These are phyloP conservation scores for Chaetomium tenue DNA, from an alignment of 495 filamentous ascomycete species.

Conservation along the genomic window DNA sequence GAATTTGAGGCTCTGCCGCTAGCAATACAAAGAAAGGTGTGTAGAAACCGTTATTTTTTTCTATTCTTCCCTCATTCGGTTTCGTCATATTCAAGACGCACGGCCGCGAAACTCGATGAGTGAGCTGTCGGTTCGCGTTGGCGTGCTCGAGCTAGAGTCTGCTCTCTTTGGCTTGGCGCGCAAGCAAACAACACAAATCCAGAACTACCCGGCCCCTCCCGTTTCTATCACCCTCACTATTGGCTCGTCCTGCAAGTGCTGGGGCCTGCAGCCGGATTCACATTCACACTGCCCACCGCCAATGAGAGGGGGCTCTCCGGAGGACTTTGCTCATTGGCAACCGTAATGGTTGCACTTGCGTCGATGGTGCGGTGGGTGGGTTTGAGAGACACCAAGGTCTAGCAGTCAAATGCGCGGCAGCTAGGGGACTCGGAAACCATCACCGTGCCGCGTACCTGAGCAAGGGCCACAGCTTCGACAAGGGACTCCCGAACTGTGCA, in stretches of 20 bases:
- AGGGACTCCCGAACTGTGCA: neutral
- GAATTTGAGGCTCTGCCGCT: constrained; percentile 55
- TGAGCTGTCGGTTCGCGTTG: constrained; percentile 4
- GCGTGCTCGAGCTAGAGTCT: constrained; percentile 5
- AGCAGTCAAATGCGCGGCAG: neutral
- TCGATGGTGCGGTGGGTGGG: neutral
- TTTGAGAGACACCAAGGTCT: neutral
- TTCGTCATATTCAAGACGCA: constrained; percentile 14
- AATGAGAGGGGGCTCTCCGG: constrained; percentile 22
- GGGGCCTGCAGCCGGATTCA: constrained; percentile 30
- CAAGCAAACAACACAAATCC: constrained; percentile 4
- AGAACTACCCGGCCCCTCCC: constrained; percentile 5
- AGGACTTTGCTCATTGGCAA: neutral
- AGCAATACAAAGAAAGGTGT: constrained; percentile 57
- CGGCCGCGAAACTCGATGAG: neutral
- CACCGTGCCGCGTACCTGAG: neutral
- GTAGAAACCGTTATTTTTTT: constrained; percentile 27
- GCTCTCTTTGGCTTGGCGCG: constrained; percentile 17
- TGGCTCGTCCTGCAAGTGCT: constrained; percentile 29
- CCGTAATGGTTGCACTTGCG: constrained; percentile 9
- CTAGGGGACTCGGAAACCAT: too few relatives aligned
- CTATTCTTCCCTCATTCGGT: constrained; percentile 17
- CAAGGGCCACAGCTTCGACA: neutral
- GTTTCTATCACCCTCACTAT: constrained; percentile 22
- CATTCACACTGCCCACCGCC: constrained; percentile 28